Conservation (phyloP, 495 filamentous ascomycete species). For the Thozetella sp. region DNA sequence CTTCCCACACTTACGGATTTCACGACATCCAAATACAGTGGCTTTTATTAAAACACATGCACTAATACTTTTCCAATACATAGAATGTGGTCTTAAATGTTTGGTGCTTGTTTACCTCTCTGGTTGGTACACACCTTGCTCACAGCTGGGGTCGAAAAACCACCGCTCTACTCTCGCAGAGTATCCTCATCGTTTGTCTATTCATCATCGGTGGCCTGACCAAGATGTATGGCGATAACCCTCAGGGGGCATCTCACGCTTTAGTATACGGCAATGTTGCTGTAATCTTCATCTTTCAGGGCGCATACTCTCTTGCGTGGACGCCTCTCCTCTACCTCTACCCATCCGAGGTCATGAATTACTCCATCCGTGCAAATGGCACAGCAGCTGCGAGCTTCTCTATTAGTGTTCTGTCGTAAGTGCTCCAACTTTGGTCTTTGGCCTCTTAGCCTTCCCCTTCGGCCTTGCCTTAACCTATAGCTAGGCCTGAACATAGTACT, state of each 20-base stretch:
- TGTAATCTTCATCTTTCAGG: slow-evolving; percentile 45
- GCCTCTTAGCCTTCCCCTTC: background rate
- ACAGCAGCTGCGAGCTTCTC: slow-evolving; percentile 20
- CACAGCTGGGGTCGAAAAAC: slow-evolving; percentile 43
- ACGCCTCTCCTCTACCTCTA: slow-evolving; percentile 52
- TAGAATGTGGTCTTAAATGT: slow-evolving; percentile 43
- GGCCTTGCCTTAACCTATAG: background rate
- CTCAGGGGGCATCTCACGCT: slow-evolving; percentile 24
- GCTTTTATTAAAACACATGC: background rate
- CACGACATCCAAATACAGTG: background rate
- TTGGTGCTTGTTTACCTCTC: slow-evolving; percentile 36
- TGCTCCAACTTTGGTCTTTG: slow-evolving; percentile 1
- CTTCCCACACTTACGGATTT: background rate
- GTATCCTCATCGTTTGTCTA: slow-evolving; percentile 40
- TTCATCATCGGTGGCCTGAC: slow-evolving; percentile 53
- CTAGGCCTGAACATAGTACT: background rate
- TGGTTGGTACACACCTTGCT: slow-evolving; percentile 35
- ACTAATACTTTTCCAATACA: slow-evolving; percentile 10
- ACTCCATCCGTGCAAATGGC: slow-evolving; percentile 29
- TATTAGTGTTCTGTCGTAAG: slow-evolving; percentile 48
- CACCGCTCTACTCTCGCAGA: slow-evolving; percentile 38
- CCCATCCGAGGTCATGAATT: slow-evolving; percentile 32
- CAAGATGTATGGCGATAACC: slow-evolving; percentile 43
- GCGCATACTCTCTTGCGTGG: slow-evolving; percentile 48
- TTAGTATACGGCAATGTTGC: slow-evolving; percentile 40